phyloP scores from a whole-genome alignment of 2,329 filamentous ascomycete genomes.

The Aspergillus nomiae region DNA sequence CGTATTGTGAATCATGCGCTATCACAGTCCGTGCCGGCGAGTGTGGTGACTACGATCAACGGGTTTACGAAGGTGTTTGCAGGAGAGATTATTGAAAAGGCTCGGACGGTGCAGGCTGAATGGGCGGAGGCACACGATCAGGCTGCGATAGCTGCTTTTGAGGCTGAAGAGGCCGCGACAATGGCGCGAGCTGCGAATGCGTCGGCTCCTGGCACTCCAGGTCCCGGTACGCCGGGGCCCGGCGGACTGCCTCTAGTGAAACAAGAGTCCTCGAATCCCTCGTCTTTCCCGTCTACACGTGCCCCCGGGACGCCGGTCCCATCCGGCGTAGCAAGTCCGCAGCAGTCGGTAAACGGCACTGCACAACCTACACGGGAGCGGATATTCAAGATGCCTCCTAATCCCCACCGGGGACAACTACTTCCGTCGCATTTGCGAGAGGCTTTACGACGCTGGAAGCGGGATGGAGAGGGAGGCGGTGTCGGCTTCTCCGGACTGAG shows the following conservation, averaged over 20 bases:
- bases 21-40: conserved; percentile 66
- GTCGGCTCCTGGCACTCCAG: neutral
- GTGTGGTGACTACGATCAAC: conserved; percentile 65
- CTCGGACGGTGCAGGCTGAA: conserved; percentile 62
- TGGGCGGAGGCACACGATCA: conserved; percentile 54
- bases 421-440: conserved; percentile 54
- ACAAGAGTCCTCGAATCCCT: neutral
- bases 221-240: neutral
- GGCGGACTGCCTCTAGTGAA: conserved; percentile 4
- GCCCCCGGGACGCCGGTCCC: conserved; percentile 10
- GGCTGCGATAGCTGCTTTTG: conserved; percentile 56
- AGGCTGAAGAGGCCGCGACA: conserved; percentile 55
- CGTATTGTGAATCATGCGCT: conserved; percentile 68
- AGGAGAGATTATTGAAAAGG: conserved; percentile 66
- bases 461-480: conserved; percentile 51
- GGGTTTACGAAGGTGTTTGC: conserved; percentile 69
- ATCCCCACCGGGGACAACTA: conserved; percentile 50
- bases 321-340: neutral
- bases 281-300: neutral
- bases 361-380: conserved; percentile 22
- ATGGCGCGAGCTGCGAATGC: conserved; percentile 18
- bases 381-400: conserved; percentile 40
- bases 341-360: neutral
- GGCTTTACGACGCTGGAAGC: conserved; percentile 50
- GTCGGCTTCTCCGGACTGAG: conserved; percentile 52